phyloP scores from a whole-genome alignment of 2,329 filamentous ascomycete species.

The Keithomyces neogunnii region DNA sequence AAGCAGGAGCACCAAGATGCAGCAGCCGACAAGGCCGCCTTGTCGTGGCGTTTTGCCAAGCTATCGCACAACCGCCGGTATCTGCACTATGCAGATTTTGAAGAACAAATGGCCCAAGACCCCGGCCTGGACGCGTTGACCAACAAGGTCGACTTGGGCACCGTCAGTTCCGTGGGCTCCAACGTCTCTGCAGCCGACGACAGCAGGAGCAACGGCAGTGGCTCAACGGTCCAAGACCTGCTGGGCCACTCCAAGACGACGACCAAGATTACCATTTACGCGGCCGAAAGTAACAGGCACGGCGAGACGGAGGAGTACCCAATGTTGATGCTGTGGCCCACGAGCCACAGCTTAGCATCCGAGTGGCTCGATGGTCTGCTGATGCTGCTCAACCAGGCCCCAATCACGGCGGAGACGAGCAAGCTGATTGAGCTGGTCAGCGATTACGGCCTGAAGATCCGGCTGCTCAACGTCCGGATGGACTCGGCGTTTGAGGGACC shows the following conservation, averaged over 20 bases:
- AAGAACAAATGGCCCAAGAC: slow-evolving; percentile 51
- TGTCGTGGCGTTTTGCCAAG: slow-evolving; percentile 72
- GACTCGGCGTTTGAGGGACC: slow-evolving; percentile 65
- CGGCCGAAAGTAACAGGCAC: slow-evolving; percentile 27
- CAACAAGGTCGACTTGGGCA: slow-evolving; percentile 79
- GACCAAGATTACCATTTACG: slow-evolving; percentile 86
- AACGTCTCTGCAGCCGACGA: slow-evolving; percentile 68
- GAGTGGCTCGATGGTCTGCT: slow-evolving; percentile 95
- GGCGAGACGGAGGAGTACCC: slow-evolving; percentile 52
- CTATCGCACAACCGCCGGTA: slow-evolving; percentile 86
- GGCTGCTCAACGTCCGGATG: slow-evolving; percentile 82
- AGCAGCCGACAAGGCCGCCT: slow-evolving; percentile 32
- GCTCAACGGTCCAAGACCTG: slow-evolving; percentile 31
- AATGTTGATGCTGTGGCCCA: slow-evolving; percentile 74
- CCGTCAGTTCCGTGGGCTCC: slow-evolving; percentile 86
- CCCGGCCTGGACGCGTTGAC: slow-evolving; percentile 65
- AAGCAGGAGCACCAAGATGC: slow-evolving; percentile 20
- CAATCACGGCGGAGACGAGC: slow-evolving; percentile 93
- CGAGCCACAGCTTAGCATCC: slow-evolving; percentile 73
- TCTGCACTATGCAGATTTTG: slow-evolving; percentile 84
- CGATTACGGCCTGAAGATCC: slow-evolving; percentile 87
- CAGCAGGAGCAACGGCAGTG: slow-evolving; percentile 33
- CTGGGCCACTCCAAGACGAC: slow-evolving; percentile 36
- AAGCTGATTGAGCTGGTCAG: slow-evolving; percentile 79
- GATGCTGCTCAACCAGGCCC: slow-evolving; percentile 90